A percentile compares a stretch with the other conserved stretches of the same genome.
phyloP scores from a whole-genome alignment of 179 eudicot species.

The Silene noctiflora region DNA sequence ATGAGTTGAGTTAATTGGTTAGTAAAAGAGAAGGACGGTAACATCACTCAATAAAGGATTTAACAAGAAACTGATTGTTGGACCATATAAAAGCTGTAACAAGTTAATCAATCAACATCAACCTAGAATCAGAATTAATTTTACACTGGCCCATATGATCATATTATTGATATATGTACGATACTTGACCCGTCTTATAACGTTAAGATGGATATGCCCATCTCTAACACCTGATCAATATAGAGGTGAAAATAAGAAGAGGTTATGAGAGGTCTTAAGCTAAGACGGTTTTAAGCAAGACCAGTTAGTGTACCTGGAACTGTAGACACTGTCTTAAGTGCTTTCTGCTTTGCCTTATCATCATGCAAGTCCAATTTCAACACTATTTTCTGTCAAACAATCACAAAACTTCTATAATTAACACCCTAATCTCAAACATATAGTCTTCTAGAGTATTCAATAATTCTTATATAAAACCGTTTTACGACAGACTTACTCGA shows the following conservation, averaged over 20 bases:
- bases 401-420: not conserved
- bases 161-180: too few relatives aligned
- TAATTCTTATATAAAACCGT: too few relatives aligned
- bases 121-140: constrained; percentile 11
- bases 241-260: too few relatives aligned
- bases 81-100: not conserved
- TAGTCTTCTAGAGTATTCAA: too few relatives aligned
- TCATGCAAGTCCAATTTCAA: constrained; percentile 73
- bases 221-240: too few relatives aligned
- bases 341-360: constrained; percentile 75
- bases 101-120: constrained; percentile 18
- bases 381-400: constrained; percentile 55
- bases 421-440: too few relatives aligned
- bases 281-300: too few relatives aligned
- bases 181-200: too few relatives aligned
- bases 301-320: constrained; percentile 49
- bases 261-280: too few relatives aligned
- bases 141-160: not conserved
- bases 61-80: not conserved
- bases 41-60: not conserved
- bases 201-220: too few relatives aligned
- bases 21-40: not conserved
- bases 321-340: constrained; percentile 71
- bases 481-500: too few relatives aligned
- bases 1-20: too few relatives aligned